Base-by-base conservation (phyloP, 2,329 filamentous ascomycete genomes). In the Diaporthe citrichinensis region DNA sequence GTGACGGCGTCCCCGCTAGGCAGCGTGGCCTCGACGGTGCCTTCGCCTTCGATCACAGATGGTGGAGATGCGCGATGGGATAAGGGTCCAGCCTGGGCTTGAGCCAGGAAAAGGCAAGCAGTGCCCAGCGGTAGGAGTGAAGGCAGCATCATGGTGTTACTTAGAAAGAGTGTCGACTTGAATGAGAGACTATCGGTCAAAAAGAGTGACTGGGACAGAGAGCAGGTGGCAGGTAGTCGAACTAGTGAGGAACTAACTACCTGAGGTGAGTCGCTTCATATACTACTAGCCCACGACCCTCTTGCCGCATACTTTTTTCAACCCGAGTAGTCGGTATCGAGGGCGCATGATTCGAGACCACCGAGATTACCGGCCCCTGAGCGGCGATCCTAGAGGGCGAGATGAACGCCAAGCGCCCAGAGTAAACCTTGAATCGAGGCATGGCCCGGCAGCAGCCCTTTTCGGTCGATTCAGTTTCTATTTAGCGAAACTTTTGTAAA, bases 401-500 rank as follows among this genome's bases (percentile, higher is more conserved):
- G 65, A 68, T 68, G 46, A 68, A 49, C 65, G 65, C 65, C 65
- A 68, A 68, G 65, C 15, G 65, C 31, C 65, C 65, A 68, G 44
- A 36, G 17, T 15, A 68, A 68, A 68, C 65, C 65, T 68, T 68
- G 65, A 68, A 53, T 68, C 65, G 65, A 68, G 65, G 65, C 65
- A 41, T 20, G 8, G 46, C 46, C 65, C 65, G 65, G 31, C 14
- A n/a, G 46, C 46, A 53, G 46, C 65, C 65, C 23, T 68, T 53
- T 68, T 68, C 28, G 46, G 65, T 28, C 46, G 44, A 53, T 34
- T 53, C 31, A 5, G 31, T 53, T 36, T 68, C 31, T 68, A 68
- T 68, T 68, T 68, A 39, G 65, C 65, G 65, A 68, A 68, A 68
- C 31, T 68, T 68, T 41, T 68, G 65, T 68, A 68, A 68, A 68